Evolutionary conservation across 73 alveolate species (phyloP), one percentile per base, ranked within the genome.

Genomic region (Blepharisma japonicum): DNA sequence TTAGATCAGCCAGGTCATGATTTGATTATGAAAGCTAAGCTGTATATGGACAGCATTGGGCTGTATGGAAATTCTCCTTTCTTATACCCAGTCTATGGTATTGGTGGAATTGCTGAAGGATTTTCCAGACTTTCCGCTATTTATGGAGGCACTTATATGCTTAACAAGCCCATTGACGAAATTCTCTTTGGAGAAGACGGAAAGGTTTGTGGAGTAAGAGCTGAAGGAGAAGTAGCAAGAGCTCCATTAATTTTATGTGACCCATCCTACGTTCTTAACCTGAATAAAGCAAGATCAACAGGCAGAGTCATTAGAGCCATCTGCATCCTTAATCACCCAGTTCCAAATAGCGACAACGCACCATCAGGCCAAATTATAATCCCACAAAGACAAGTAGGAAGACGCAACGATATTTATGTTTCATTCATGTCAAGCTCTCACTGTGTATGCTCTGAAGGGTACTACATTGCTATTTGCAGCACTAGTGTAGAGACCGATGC

Each of bases 1-100:
- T 48, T 32, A 3, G 42, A 32, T 32, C 42, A 32, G 42, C 42
- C 42, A 32, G 3, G 42, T 32, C 42, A 32, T 3, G 42, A 32
- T 32, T 32, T 32, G 42, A 32, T 32, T 32, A 32, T 32, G 42
- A 32, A 32, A 32, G 42, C 42, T 32, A 32, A 32, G 42, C 42
- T 32, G 5, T 32, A 32, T 32, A 32, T 32, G 42, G 42, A 32
- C 42, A 32, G 42, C 42, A 32, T 32, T 32, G 42, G 42, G 42
- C 42, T 92, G 71, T 84, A 86, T 80, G 97, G 98, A 68, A 97
- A 94, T 78, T 86, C 97, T 45, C 99, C 99, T 20, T 96, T 96
- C 94, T 90, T 96, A 54, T 96, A 96, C 80, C 99, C 99, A 18
- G 90, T 96, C 82, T 96, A 96, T 84, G 99, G 99, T n/a, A 92